phyloP scores from a whole-genome alignment of 257 asterid genomes.

The Solanum chmielewskii region DNA sequence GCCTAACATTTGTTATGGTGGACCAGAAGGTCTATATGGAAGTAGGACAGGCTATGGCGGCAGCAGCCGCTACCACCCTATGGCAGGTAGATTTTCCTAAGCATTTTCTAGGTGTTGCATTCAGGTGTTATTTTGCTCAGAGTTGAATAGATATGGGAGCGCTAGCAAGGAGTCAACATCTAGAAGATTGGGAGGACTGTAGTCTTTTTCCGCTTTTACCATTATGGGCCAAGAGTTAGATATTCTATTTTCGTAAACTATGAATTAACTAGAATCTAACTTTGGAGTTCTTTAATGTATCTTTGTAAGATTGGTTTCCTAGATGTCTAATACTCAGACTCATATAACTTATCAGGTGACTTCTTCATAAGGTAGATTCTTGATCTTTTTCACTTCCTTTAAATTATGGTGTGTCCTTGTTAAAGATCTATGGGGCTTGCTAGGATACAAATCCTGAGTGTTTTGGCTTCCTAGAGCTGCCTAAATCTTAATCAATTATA shows the following conservation, averaged over 20 bases:
- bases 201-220: conserved; percentile 10
- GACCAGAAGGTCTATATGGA: conserved; percentile 73
- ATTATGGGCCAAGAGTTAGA: not conserved
- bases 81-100: conserved; percentile 62
- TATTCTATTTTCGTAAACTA: not conserved
- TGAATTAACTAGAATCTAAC: not conserved
- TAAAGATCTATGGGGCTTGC: not conserved
- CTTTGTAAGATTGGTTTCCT: not conserved
- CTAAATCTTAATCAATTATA: not conserved
- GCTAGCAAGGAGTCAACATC: conserved; percentile 43
- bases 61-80: conserved; percentile 84
- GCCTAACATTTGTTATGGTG: conserved; percentile 60
- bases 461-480: not conserved
- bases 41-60: conserved; percentile 94
- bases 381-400: not conserved
- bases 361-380: not conserved
- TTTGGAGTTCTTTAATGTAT: not conserved
- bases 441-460: not conserved
- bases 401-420: not conserved
- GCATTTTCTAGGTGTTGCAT: conserved; percentile 37
- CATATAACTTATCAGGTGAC: not conserved
- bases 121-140: conserved; percentile 40
- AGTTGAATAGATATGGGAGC: conserved; percentile 42
- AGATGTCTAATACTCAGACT: not conserved
- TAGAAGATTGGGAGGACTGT: conserved; percentile 46